These are phyloP conservation scores for Aspergillus fischeri DNA, from an alignment of 2,329 filamentous ascomycete genomes.

Conservation along the genomic window DNA sequence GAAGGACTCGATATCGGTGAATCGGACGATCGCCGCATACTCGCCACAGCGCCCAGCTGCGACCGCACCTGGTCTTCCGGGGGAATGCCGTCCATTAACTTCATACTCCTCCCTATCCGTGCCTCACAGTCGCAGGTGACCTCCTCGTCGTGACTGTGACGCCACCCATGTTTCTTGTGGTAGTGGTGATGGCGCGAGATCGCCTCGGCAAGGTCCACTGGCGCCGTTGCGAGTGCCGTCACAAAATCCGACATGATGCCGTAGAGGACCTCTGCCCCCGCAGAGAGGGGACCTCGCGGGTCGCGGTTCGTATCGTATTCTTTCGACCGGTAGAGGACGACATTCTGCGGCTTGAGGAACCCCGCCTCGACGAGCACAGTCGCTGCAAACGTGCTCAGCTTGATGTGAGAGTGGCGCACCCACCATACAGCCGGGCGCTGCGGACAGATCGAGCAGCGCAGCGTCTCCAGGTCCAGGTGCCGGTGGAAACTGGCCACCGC, in stretches of 20 bases:
- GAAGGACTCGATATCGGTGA: neutral
- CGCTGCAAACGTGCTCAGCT: conserved; percentile 69
- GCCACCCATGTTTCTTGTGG: neutral
- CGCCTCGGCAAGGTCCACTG: conserved; percentile 44
- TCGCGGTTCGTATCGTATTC: conserved; percentile 77
- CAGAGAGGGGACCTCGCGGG: conserved; percentile 74
- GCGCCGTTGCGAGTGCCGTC: conserved; percentile 75
- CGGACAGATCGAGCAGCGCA: conserved; percentile 68
- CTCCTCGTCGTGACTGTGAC: neutral
- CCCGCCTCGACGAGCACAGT: conserved; percentile 63
- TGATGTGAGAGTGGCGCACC: conserved; percentile 62
- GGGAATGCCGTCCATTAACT: neutral
- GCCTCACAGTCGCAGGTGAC: neutral
- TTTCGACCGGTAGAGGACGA: conserved; percentile 63
- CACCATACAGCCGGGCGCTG: conserved; percentile 70
- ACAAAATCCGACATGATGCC: conserved; percentile 76
- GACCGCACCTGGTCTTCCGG: neutral
- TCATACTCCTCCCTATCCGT: neutral
- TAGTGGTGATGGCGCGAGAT: neutral
- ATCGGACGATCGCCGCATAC: neutral
- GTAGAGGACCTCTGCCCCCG: conserved; percentile 71
- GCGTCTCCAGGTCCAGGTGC: conserved; percentile 61
- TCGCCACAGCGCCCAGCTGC: neutral
- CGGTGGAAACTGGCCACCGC: conserved; percentile 67
- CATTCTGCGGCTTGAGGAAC: conserved; percentile 62